Conservation (phyloP, 2,329 filamentous ascomycete species). For the Xylaria sp. region DNA sequence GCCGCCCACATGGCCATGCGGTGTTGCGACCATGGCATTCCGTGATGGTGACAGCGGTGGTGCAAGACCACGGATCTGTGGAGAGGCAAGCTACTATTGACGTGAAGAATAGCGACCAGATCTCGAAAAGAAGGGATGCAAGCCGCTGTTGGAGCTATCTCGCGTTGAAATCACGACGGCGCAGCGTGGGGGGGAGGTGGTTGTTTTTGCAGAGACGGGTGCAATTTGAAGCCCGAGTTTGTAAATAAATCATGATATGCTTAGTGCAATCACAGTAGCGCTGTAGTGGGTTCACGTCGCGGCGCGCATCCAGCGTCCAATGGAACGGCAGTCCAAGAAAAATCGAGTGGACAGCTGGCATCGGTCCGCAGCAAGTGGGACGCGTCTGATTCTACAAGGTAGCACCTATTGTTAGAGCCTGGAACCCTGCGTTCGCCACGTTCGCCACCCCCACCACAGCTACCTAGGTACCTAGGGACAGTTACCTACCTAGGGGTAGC, state of each 20-base stretch:
- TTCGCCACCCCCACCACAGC: slow-evolving; percentile 8
- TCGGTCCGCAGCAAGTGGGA: neutral
- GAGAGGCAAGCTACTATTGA: neutral
- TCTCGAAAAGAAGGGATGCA: neutral
- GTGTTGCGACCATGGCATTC: slow-evolving; percentile 80
- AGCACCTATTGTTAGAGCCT: neutral
- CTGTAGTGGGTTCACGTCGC: slow-evolving; percentile 32
- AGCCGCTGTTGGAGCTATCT: neutral
- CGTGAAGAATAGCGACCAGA: neutral
- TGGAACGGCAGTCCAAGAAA: neutral
- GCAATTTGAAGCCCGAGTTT: slow-evolving; percentile 7
- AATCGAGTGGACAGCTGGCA: slow-evolving; percentile 9
- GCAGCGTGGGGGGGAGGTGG: neutral
- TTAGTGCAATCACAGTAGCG: slow-evolving; percentile 8
- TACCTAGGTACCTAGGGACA: neutral
- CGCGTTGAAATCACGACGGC: neutral
- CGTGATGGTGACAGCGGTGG: slow-evolving; percentile 45
- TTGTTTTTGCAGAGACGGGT: neutral
- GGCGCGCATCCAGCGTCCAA: slow-evolving; percentile 33
- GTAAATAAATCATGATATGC: slow-evolving; percentile 11
- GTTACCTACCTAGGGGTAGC: neutral
- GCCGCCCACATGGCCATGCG: slow-evolving; percentile 79
- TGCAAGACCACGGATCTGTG: slow-evolving; percentile 14
- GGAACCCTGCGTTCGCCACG: neutral
- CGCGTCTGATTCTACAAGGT: no score